A percentile compares a stretch with the other conserved stretches of the same genome.
phyloP scores from a whole-genome alignment of 768 basidiomycete species.

The Boletus rubropictus region DNA sequence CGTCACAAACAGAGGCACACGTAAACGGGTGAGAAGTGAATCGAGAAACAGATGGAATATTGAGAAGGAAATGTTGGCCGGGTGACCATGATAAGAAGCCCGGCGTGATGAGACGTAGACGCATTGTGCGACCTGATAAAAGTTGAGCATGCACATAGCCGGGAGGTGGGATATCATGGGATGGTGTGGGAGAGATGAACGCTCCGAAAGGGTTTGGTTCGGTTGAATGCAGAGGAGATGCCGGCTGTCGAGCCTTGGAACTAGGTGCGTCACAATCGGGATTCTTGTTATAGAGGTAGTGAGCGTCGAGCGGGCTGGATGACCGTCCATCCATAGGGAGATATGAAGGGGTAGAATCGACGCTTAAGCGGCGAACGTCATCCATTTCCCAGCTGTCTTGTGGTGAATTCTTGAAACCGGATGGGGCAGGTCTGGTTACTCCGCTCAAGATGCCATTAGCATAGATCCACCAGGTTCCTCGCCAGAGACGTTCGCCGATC shows the following conservation, averaged over 20 bases:
- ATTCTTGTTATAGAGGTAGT: conserved; percentile 14
- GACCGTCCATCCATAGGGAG: conserved; percentile 7
- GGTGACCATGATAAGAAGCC: conserved; percentile 60
- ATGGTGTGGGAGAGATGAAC: not conserved
- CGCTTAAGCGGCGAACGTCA: conserved; percentile 3
- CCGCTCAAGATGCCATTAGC: conserved; percentile 49
- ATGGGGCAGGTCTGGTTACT: not conserved
- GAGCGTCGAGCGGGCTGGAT: conserved; percentile 23
- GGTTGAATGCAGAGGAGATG: not conserved
- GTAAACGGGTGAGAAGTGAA: conserved; percentile 73
- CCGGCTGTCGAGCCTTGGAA: not conserved
- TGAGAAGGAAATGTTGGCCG: conserved; percentile 74
- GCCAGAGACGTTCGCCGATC: conserved; percentile 55
- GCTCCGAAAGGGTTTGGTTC: not conserved
- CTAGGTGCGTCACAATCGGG: not conserved
- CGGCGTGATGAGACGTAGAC: conserved; percentile 57
- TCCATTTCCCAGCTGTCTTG: conserved; percentile 27
- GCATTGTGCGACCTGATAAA: conserved; percentile 63
- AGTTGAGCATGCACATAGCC: conserved; percentile 68
- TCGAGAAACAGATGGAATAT: conserved; percentile 56
- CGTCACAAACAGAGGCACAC: conserved; percentile 54
- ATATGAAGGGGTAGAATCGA: not conserved
- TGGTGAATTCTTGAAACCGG: not conserved
- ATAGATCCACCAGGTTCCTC: conserved; percentile 50
- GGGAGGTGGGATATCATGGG: conserved; percentile 46